phyloP scores from a whole-genome alignment of 192 early-diverging fungal genomes.

The Tieghemiomyces parasiticus region DNA sequence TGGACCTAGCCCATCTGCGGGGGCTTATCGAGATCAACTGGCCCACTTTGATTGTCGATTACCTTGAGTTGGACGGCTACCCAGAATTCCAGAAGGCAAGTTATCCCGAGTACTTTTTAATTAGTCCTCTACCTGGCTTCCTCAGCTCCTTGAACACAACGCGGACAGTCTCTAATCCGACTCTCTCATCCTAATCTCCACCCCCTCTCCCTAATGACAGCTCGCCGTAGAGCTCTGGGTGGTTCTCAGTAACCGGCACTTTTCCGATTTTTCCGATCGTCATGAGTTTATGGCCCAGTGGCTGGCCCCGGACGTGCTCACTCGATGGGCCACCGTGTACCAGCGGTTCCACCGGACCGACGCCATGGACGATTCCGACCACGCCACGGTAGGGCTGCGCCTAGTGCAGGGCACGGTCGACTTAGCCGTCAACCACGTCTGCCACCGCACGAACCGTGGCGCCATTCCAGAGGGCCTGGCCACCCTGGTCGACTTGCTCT shows the following conservation, averaged over 20 bases:
- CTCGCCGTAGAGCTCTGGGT: constrained; percentile 33
- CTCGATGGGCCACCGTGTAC: constrained; percentile 13
- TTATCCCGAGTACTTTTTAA: no score
- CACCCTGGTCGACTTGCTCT: background rate
- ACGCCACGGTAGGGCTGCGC: background rate
- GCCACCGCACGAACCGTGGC: constrained; percentile 9
- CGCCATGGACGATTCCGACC: background rate
- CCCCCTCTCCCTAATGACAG: constrained; percentile 13
- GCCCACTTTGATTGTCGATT: constrained; percentile 19
- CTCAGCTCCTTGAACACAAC: no score
- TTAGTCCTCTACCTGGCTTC: no score
- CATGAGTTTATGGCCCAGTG: constrained; percentile 22
- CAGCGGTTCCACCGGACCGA: constrained; percentile 13
- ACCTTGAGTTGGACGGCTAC: constrained; percentile 12
- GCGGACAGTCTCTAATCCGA: background rate
- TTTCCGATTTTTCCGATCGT: constrained; percentile 17
- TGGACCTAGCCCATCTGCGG: constrained; percentile 12
- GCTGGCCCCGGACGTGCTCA: constrained; percentile 18
- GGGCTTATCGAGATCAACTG: constrained; percentile 15
- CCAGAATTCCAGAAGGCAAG: constrained; percentile 13
- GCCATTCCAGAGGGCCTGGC: constrained; percentile 8
- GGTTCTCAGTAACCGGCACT: constrained; percentile 21
- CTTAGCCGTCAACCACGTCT: constrained; percentile 11
- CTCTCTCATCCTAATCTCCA: constrained; percentile 6
- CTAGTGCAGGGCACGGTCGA: constrained; percentile 8